These are phyloP conservation scores for Auricularia cornea DNA, from an alignment of 768 basidiomycete species.

Conservation along the genomic window DNA sequence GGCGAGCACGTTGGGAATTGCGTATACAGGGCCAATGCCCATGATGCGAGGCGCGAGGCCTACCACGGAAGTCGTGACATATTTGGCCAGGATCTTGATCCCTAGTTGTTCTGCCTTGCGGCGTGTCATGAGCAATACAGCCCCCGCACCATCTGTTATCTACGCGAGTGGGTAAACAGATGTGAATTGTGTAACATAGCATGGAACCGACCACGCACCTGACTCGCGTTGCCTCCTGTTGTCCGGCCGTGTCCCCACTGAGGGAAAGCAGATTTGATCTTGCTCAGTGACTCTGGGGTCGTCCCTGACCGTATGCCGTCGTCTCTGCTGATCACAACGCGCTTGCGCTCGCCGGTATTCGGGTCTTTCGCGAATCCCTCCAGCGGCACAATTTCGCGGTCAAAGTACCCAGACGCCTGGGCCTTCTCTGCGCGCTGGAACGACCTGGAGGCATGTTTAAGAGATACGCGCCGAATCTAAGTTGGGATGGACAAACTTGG, in stretches of 20 bases:
- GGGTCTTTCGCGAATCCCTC: constrained; percentile 15
- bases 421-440: constrained; percentile 75
- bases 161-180: neutral
- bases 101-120: constrained; percentile 70
- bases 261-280: constrained; percentile 70
- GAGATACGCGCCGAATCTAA: neutral
- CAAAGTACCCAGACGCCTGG: constrained; percentile 56
- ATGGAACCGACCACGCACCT: constrained; percentile 19
- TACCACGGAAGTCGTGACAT: constrained; percentile 12
- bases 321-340: constrained; percentile 55
- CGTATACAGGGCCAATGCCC: constrained; percentile 40
- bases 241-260: constrained; percentile 69
- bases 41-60: constrained; percentile 76
- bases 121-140: constrained; percentile 73
- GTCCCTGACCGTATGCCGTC: constrained; percentile 75
- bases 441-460: constrained; percentile 29
- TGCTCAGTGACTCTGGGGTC: constrained; percentile 52
- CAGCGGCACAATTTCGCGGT: constrained; percentile 67
- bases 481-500: constrained; percentile 22
- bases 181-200: too few relatives aligned
- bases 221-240: constrained; percentile 82
- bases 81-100: constrained; percentile 62
- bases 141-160: constrained; percentile 76
- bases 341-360: constrained; percentile 34
- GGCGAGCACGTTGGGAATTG: constrained; percentile 72